Base-by-base conservation (phyloP, 371 early-diverging fungal genomes). In the Mucor circinelloides region DNA sequence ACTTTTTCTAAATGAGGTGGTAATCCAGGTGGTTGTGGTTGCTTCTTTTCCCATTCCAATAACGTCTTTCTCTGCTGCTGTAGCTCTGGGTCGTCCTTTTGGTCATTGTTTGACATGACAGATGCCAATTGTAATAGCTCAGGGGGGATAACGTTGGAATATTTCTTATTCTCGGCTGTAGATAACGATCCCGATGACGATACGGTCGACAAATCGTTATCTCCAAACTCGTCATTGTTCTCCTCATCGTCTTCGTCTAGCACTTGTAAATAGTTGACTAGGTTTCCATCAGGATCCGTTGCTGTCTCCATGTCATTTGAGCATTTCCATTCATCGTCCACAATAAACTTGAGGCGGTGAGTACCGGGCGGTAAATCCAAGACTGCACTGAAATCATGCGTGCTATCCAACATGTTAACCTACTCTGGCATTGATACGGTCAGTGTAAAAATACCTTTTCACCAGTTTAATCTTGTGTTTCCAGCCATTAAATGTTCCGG, bases 401-500 rank as follows among this genome's bases (percentile, higher is more conserved):
- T 84, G 63, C 90, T 90, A 63, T 19, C 2, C 19, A 30, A 17
- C 13, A 7, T 32, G 31, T 56, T 19, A 28, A 17, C 27, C 13
- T 13, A 7, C 15, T 54, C 10, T 15, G 8, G 32, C 8, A 25
- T 7, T 6, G 4, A 23, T 6, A 17, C 6, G 5, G 5, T 30
- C 15, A 8, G 30, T 40, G 1, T 19, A 1, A 34, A 59, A 54
- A 40, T 78, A 91, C 93, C 91, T 93, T 69, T 92, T 91, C 57
- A 87, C 85, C 63, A 98, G 68, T 64, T 89, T 89, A 31, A 97
- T 91, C 81, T 96, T 96, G 70, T 94, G 92, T 71, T 92, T 94
- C 99, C 99, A 98, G 54, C 94, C 93, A 81, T 97, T 97, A 72
- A 98, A 98, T n/a, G 96, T 95, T 19, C 99, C 99, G 4, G 97